A percentile compares a stretch with the other conserved stretches of the same genome.
Evolutionary conservation across 169 alveolate genomes (phyloP).

Genomic region (Plasmodium blacklocki): DNA sequence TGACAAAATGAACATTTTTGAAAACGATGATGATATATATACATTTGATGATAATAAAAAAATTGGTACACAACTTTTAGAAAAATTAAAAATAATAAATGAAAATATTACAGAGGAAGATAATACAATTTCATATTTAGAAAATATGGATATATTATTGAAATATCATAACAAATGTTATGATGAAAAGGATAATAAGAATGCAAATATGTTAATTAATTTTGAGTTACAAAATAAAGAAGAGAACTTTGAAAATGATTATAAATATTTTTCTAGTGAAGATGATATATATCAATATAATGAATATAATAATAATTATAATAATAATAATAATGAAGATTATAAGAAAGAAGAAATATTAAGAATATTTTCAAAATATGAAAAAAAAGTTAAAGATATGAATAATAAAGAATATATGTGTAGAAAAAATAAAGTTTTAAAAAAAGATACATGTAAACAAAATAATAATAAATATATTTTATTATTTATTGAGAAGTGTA

Average conservation of each 20-base stretch:
- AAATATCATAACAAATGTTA: background rate
- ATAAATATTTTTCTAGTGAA: slow-evolving; percentile 53
- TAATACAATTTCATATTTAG: background rate
- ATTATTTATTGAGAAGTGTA: slow-evolving; percentile 66
- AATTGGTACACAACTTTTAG: background rate
- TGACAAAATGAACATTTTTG: slow-evolving; percentile 19
- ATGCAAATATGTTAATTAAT: background rate
- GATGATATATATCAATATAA: slow-evolving; percentile 13
- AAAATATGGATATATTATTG: background rate
- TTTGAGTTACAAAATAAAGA: background rate
- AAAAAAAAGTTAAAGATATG: slow-evolving; percentile 20
- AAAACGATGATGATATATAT: slow-evolving; percentile 12
- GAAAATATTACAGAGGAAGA: slow-evolving; percentile 9
- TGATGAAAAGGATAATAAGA: background rate
- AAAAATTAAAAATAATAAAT: slow-evolving; percentile 1
- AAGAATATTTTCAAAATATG: slow-evolving; percentile 50
- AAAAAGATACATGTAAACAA: background rate
- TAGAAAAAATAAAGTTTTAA: background rate
- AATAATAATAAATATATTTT: slow-evolving; percentile 2
- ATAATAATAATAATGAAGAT: slow-evolving; percentile 12
- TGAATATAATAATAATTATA: background rate
- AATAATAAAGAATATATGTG: slow-evolving; percentile 1
- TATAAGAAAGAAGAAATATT: slow-evolving; percentile 61
- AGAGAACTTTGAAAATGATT: background rate
- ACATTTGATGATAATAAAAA: background rate